These are phyloP conservation scores for Glycyrrhiza uralensis DNA, from an alignment of 306 rosid species.

Conservation along the genomic window DNA sequence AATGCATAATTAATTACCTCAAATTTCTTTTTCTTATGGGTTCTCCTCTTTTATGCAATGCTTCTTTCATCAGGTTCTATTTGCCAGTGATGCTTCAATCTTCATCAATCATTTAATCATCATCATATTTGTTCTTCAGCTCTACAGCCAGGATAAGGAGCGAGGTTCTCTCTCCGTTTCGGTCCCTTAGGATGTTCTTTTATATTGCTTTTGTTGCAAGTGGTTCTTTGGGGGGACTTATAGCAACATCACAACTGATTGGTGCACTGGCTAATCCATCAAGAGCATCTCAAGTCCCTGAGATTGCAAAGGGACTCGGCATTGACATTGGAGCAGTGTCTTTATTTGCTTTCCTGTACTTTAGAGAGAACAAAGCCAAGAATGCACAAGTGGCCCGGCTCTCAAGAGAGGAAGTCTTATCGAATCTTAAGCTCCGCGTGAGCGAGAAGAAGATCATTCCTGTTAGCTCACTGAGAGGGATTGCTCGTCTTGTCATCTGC, in stretches of 20 bases:
- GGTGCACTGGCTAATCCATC: conserved; percentile 74
- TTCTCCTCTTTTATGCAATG: conserved; percentile 33
- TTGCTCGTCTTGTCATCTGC: conserved; percentile 85
- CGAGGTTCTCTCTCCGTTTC: conserved; percentile 82
- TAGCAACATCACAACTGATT: conserved; percentile 66
- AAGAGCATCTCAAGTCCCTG: conserved; percentile 53
- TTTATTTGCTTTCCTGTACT: conserved; percentile 71
- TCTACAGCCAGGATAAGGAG: conserved; percentile 83
- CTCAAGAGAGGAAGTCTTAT: conserved; percentile 80
- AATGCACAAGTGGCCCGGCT: conserved; percentile 74
- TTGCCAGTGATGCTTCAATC: conserved; percentile 45
- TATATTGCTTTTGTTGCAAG: conserved; percentile 71
- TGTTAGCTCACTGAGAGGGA: conserved; percentile 66
- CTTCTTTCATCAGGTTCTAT: conserved; percentile 46
- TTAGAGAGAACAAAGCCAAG: conserved; percentile 73
- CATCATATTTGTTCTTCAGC: conserved; percentile 57
- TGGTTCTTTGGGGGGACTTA: conserved; percentile 64
- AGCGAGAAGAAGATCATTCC: conserved; percentile 62
- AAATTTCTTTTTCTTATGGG: conserved; percentile 28
- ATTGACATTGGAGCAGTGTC: conserved; percentile 82
- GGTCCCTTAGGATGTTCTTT: conserved; percentile 87
- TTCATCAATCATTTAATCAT: conserved; percentile 40
- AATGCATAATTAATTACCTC: conserved; percentile 19
- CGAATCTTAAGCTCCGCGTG: conserved; percentile 80
- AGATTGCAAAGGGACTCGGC: conserved; percentile 63